Evolutionary conservation across 1,284 basidiomycete genomes (phyloP), one percentile per base, ranked within the genome.

Genomic region (Wolfiporia cocos): DNA sequence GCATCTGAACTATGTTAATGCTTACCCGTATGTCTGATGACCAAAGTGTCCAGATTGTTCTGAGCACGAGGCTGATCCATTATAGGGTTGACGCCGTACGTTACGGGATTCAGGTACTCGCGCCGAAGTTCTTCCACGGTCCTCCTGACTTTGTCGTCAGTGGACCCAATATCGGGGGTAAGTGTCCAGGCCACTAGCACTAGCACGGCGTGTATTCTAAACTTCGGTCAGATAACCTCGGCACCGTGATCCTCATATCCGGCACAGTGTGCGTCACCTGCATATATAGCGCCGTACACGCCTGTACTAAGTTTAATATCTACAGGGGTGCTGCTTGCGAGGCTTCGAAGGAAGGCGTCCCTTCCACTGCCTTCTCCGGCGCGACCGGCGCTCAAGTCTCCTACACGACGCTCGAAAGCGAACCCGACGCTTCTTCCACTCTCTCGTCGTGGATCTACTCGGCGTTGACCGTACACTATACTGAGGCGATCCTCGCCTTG

Each of bases 341-440:
- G 50, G 71, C 71, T 1, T 66, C 66, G 0, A 56, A 64, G 28
- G 61, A 68, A 49, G 72, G 71, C 14, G 59, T 76, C 23, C 73
- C 74, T 3, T 67, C 73, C 4, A 60, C 69, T 33, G 73, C 74
- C 1, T 75, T 76, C 61, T 74, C 71, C 9, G 73, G 70, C 11
- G 50, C 50, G 10, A 62, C 62, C 18, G 65, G 59, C 17, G 60
- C 67, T 0, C 59, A 67, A 39, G 65, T 69, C 14, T 70, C 71
- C 14, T 77, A 66, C 56, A 74, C 71, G 2, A 71, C 68, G 10
- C 68, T 76, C 49, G 37, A 53, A 28, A 50, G 55, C 19, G 49
- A 59, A 19, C 63, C 68, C 9, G 59, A 53, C 17, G 53, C 60
- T 6, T 24, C 54, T 17, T 61, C 64, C 12, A 65, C 68, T 23